Evolutionary conservation across 23 red algal genomes (phyloP), one percentile per base, ranked within the genome.

Genomic region (Gracilaria gracilis): DNA sequence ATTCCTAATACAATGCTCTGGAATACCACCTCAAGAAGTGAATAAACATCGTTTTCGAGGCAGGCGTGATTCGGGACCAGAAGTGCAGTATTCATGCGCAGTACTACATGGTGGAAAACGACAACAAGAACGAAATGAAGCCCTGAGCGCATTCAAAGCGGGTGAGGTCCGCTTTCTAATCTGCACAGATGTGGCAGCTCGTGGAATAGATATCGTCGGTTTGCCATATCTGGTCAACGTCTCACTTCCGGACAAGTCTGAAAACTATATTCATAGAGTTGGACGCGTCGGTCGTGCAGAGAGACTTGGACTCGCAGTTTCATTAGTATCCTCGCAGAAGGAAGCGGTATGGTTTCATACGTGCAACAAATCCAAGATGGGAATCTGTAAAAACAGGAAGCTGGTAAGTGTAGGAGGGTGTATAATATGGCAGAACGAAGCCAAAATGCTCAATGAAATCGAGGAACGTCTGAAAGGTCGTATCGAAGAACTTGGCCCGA

Each of bases 171-270:
- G 95, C 27, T 91, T 94, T 67, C 85, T 98, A 35, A 88, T 98
- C 47, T 98, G 95, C 64, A 98, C 96, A 9, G 96, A 98, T 78
- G 96, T 98, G 69, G 96, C 96, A 17, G 88, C 96, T 20, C 83
- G 96, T 24, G 96, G 96, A 8, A 89, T 98, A 40, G 96, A 98
- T 39, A 90, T 98, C 27, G 88, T 86, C 23, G 85, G 67, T 15
- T 67, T 98, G 44, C 93, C 94, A 46, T 98, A 89, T 66, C 81
- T 98, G 64, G 75, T 98, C 23, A 94, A 98, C 66, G 64, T 95
- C 9, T 84, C 91, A 37, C 75, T 88, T 23, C 96, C 96, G 2
- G 93, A 95, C 70, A 78, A 87, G 71, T 73, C 89, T 11, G 93
- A 91, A 75, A 95, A 87, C 72, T 98, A 98, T 73, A 91, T 98